Base-by-base conservation (phyloP, 2,329 filamentous ascomycete species). In the Chaetomium sp. region DNA sequence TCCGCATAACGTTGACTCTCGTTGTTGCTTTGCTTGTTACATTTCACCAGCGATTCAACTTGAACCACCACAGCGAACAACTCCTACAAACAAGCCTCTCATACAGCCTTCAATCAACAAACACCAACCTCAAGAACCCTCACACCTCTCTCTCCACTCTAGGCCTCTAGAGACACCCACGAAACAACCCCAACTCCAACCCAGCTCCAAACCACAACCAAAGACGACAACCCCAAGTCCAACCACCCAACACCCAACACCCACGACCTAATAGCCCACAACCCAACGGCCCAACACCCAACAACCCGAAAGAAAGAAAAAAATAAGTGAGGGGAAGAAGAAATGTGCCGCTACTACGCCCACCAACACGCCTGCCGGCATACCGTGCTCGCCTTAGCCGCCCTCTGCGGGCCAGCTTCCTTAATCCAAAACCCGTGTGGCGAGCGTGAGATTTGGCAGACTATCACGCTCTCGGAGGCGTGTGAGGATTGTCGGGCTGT, bases 301-400 rank as follows among this genome's bases (percentile, higher is more conserved):
- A 10, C 34, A 33, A 50, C 37, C 8, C 37, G 9, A 9, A 4
- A 4, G 19, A 14, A 3, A 14, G 11, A 36, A 46, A 9, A 40
- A 38, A 44, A 37, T 38, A 19, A 59, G 42, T 42, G 19, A 44
- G 40, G 34, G 49, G n/a, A 57, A 34, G 3, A 43, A 27, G 63
- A 36, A 10, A 72, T 72, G 70, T 72, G 70, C 58, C 66, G 68
- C 50, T 72, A 72, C 64, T 72, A 72, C 64, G 70, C 70, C 57
- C 69, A 71, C 60, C 62, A 62, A 40, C 70, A 70, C 62, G 57
- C 60, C 49, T 72, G 70, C 67, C 68, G 68, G 53, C 70, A 55
- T 52, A 53, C 35, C 3, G 61, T 62, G 38, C 66, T 67, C 58
- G 66, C 64, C 52, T 71, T 72, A 46, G 70, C 70, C 49, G 64